These are phyloP conservation scores for Collariella sp. DNA, from an alignment of 495 filamentous ascomycete species.

Conservation along the genomic window DNA sequence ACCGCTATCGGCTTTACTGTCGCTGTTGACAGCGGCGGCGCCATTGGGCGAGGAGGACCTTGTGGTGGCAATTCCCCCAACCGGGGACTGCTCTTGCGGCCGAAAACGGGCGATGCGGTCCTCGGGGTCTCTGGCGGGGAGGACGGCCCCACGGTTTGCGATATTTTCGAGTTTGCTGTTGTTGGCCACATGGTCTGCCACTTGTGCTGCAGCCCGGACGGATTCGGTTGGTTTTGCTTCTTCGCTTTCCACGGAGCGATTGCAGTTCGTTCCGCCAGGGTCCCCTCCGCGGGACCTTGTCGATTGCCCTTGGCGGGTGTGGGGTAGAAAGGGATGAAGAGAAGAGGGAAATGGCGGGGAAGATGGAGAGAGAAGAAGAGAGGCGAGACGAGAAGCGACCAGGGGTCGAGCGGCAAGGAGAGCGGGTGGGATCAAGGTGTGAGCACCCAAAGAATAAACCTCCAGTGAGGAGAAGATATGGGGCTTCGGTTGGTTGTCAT, in stretches of 20 bases:
- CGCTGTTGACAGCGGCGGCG: constrained; percentile 25
- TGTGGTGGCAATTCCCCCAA: constrained; percentile 22
- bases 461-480: constrained; percentile 48
- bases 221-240: background rate
- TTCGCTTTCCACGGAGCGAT: constrained; percentile 1
- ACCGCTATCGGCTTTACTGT: constrained; percentile 34
- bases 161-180: constrained; percentile 39
- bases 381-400: constrained; percentile 8
- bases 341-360: constrained; percentile 13
- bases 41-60: constrained; percentile 24
- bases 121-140: constrained; percentile 48
- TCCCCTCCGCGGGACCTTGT: constrained; percentile 25
- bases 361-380: constrained; percentile 13
- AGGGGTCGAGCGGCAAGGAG: too few relatives aligned
- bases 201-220: constrained; percentile 7
- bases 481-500: constrained; percentile 48
- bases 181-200: constrained; percentile 38
- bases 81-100: constrained; percentile 27
- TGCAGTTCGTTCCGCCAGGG: constrained; percentile 3
- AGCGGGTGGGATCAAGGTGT: constrained; percentile 32
- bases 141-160: constrained; percentile 41
- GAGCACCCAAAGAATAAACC: constrained; percentile 43
- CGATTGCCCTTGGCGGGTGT: constrained; percentile 28
- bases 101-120: constrained; percentile 33
- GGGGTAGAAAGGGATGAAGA: constrained; percentile 28